Percentiles rank a stretch among this genome's conserved stretches.
phyloP scores from a whole-genome alignment of 441 rosid species.

The Mallotus japonicus region DNA sequence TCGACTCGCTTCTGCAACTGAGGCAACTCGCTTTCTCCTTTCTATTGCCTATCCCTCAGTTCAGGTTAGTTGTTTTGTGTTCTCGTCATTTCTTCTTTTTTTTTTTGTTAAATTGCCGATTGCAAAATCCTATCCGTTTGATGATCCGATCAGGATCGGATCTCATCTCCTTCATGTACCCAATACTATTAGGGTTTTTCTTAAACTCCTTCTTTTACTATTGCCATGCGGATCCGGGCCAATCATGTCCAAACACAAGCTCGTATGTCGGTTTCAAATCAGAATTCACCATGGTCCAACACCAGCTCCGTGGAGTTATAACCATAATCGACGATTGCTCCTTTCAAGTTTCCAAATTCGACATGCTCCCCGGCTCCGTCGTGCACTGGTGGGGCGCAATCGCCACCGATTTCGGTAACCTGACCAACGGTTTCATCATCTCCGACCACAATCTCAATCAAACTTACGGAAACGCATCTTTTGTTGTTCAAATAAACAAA shows the following conservation, averaged over 20 bases:
- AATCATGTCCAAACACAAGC: slow-evolving; percentile 54
- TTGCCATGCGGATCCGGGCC: slow-evolving; percentile 46
- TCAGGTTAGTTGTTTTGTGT: not conserved
- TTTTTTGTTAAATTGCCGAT: not conserved
- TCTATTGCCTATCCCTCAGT: not conserved
- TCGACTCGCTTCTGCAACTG: slow-evolving; percentile 5
- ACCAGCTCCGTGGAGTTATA: slow-evolving; percentile 75
- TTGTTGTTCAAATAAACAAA: slow-evolving; percentile 45
- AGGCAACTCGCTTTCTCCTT: slow-evolving; percentile 16
- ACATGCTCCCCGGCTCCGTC: slow-evolving; percentile 74
- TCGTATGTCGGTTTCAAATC: slow-evolving; percentile 55
- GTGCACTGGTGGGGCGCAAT: slow-evolving; percentile 84
- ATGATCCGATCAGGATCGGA: slow-evolving; percentile 33
- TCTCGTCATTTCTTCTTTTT: not conserved
- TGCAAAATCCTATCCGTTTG: not conserved
- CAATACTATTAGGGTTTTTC: slow-evolving; percentile 33
- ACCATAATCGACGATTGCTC: slow-evolving; percentile 78
- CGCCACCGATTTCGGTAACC: slow-evolving; percentile 47
- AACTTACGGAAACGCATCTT: slow-evolving; percentile 63
- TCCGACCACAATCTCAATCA: slow-evolving; percentile 62
- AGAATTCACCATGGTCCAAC: slow-evolving; percentile 76
- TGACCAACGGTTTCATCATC: slow-evolving; percentile 66
- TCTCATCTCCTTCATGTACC: slow-evolving; percentile 40
- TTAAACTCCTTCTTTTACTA: slow-evolving; percentile 28
- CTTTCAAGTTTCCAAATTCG: slow-evolving; percentile 70